Percentiles rank a stretch among this genome's conserved stretches.
These are phyloP conservation scores for Jamesozyma rosinii DNA, from an alignment of 805 yeast species.

Conservation along the genomic window DNA sequence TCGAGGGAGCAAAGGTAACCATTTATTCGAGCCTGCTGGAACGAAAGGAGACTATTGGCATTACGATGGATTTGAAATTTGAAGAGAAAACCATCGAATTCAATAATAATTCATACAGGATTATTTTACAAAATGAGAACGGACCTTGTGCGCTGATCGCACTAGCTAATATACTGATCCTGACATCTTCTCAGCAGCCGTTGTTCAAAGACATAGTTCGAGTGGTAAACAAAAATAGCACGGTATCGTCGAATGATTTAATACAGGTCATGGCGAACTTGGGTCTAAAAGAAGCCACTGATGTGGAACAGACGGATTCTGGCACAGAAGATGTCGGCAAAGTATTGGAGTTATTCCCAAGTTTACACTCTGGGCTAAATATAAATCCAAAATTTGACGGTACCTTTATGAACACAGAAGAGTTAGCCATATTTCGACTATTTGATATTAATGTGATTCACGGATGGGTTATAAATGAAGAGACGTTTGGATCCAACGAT, in stretches of 20 bases:
- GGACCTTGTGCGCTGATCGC: conserved; percentile 90
- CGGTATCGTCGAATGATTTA: background rate
- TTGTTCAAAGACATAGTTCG: conserved; percentile 19
- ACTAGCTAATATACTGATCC: conserved; percentile 54
- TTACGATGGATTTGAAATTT: conserved; percentile 7
- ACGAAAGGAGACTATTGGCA: too few species aligned
- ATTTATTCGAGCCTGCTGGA: too few species aligned
- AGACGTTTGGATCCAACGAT: conserved; percentile 23
- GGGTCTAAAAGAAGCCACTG: background rate
- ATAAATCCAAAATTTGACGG: conserved; percentile 66
- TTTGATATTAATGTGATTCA: conserved; percentile 59
- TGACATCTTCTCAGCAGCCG: conserved; percentile 34
- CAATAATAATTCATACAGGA: conserved; percentile 33
- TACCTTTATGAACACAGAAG: conserved; percentile 42
- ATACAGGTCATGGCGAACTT: conserved; percentile 1
- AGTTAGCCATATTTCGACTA: conserved; percentile 44
- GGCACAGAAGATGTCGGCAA: background rate
- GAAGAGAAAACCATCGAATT: conserved; percentile 19
- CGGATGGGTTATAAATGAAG: conserved; percentile 62
- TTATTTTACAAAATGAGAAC: conserved; percentile 67
- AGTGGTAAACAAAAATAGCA: conserved; percentile 20
- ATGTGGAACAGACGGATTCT: background rate
- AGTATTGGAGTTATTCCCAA: conserved; percentile 40
- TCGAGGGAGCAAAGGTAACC: too few species aligned
- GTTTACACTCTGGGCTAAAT: conserved; percentile 58